Conservation (phyloP, 108 stramenopile genomes). For the Fragilariopsis cylindrus region DNA sequence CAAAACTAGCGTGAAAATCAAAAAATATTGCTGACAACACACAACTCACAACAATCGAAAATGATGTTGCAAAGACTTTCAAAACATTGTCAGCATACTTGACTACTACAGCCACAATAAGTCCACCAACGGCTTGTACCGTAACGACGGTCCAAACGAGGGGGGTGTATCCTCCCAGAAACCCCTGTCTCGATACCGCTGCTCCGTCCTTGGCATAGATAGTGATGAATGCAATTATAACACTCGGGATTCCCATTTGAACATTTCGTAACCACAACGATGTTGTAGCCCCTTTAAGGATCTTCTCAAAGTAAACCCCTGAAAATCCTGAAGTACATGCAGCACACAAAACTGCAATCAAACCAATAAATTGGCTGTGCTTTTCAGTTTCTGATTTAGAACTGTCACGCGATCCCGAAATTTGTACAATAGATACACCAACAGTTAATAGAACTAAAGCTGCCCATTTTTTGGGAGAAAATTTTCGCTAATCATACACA, state of each 20-base stretch:
- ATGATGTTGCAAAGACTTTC: conserved; percentile 95
- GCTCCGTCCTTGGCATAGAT: conserved; percentile 70
- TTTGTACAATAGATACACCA: conserved; percentile 92
- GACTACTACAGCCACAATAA: conserved; percentile 96
- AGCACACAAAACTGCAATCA: conserved; percentile 91
- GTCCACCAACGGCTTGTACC: conserved; percentile 93
- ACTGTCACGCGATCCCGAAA: conserved; percentile 58
- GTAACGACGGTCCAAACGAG: conserved; percentile 87
- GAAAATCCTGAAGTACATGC: conserved; percentile 94
- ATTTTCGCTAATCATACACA: conserved; percentile 33
- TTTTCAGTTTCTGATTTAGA: conserved; percentile 30
- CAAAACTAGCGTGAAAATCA: conserved; percentile 80
- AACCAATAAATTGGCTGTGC: conserved; percentile 72
- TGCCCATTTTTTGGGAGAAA: conserved; percentile 80
- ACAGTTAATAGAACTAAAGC: conserved; percentile 86
- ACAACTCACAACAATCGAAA: conserved; percentile 91
- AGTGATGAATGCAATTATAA: conserved; percentile 77
- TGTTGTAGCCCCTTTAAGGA: conserved; percentile 87
- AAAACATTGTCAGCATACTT: conserved; percentile 98
- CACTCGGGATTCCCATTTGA: conserved; percentile 96
- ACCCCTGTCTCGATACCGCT: conserved; percentile 68
- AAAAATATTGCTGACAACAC: conserved; percentile 87
- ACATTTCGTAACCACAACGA: conserved; percentile 96
- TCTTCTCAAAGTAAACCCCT: conserved; percentile 98
- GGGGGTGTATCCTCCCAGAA: conserved; percentile 87